Percentiles rank a stretch among this genome's conserved stretches.
Evolutionary conservation across 2,329 filamentous ascomycete species (phyloP).

Genomic region (Chrysosphaeria jannelii): DNA sequence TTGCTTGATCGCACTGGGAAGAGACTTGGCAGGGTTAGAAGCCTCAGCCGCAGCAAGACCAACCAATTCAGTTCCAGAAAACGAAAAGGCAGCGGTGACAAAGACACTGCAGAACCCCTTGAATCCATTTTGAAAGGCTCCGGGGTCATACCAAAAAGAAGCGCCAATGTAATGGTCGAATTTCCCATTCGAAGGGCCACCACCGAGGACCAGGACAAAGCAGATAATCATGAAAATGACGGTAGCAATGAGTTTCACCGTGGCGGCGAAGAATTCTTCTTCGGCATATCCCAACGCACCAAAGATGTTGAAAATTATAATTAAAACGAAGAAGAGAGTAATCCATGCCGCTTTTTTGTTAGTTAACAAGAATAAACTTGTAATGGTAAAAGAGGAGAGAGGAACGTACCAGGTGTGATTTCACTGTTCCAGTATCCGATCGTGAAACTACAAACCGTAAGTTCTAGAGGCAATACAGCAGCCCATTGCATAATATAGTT

Average conservation of each 20-base stretch:
- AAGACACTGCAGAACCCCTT: conserved; percentile 43
- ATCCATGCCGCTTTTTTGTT: conserved; percentile 18
- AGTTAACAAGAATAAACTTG: not conserved
- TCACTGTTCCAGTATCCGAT: conserved; percentile 17
- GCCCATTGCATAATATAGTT: conserved; percentile 20
- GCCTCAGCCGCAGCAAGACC: conserved; percentile 46
- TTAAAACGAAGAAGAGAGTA: conserved; percentile 19
- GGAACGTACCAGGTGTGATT: conserved; percentile 9
- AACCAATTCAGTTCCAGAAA: conserved; percentile 45
- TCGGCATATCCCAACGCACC: conserved; percentile 23
- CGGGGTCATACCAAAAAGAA: conserved; percentile 17
- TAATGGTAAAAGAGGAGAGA: not conserved
- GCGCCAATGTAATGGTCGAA: conserved; percentile 19
- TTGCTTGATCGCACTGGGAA: conserved; percentile 65
- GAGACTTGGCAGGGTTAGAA: conserved; percentile 34
- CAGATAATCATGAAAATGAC: conserved; percentile 33
- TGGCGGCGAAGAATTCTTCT: conserved; percentile 27
- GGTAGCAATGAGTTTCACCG: conserved; percentile 25
- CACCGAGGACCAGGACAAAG: conserved; percentile 26
- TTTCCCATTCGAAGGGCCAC: conserved; percentile 19
- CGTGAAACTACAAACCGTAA: conserved; percentile 17
- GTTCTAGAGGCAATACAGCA: conserved; percentile 16
- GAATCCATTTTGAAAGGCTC: conserved; percentile 40
- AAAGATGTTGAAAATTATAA: conserved; percentile 23
- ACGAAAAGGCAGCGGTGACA: conserved; percentile 43